phyloP scores from a whole-genome alignment of 2,329 filamentous ascomycete species.

The Arthrinium phaeospermum region DNA sequence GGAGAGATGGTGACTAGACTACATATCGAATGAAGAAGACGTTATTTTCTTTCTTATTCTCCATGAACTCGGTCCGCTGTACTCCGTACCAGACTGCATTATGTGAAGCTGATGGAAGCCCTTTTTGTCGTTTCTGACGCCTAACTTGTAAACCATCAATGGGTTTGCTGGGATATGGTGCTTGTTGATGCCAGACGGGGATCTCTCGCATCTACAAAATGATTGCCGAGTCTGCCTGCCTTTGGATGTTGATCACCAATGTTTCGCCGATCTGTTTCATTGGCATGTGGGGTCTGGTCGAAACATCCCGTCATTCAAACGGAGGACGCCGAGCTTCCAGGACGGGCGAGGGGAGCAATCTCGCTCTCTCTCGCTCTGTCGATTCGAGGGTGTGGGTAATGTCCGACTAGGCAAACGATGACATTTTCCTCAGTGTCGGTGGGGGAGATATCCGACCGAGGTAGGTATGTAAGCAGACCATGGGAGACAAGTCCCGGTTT shows the following conservation, averaged over 20 bases:
- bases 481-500: neutral
- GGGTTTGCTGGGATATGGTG: neutral
- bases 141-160: neutral
- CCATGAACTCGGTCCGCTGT: neutral
- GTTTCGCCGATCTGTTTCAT: constrained; percentile 11
- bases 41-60: neutral
- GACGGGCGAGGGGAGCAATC: neutral
- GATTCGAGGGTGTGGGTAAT: neutral
- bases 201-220: neutral
- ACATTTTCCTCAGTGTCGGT: neutral
- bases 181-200: neutral
- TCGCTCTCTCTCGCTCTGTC: neutral
- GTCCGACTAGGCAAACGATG: neutral
- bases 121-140: neutral
- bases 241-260: neutral
- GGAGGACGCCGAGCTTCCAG: neutral
- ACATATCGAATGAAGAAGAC: neutral
- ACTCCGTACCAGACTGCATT: neutral
- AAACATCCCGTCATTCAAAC: constrained; percentile 12
- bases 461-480: neutral
- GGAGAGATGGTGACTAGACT: neutral
- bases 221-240: neutral
- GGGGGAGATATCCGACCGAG: neutral
- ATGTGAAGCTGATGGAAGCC: neutral
- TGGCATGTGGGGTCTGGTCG: neutral